These are phyloP conservation scores for Saccharomyces uvarum DNA, from an alignment of 1,139 yeast genomes.

Conservation along the genomic window DNA sequence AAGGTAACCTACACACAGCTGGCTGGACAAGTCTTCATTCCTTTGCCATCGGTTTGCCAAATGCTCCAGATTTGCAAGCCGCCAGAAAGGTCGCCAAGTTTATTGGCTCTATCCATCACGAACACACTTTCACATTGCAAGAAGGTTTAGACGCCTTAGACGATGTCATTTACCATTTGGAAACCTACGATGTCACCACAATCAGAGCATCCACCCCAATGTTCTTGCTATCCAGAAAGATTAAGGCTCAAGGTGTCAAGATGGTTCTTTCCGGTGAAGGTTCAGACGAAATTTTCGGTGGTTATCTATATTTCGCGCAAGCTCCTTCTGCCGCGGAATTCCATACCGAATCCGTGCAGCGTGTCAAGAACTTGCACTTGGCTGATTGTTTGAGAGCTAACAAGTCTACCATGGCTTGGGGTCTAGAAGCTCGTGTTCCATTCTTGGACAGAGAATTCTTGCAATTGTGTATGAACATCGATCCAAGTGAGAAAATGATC, in stretches of 20 bases:
- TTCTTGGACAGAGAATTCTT: slow-evolving; percentile 91
- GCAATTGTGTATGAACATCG: slow-evolving; percentile 87
- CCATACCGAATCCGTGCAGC: slow-evolving; percentile 88
- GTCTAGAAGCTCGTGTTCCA: slow-evolving; percentile 98
- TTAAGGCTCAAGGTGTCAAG: slow-evolving; percentile 98
- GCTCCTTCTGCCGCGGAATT: slow-evolving; percentile 89
- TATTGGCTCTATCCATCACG: slow-evolving; percentile 94
- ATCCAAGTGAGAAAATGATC: slow-evolving; percentile 86
- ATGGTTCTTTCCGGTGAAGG: slow-evolving; percentile 99
- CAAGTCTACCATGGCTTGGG: slow-evolving; percentile 99
- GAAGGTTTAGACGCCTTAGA: slow-evolving; percentile 93
- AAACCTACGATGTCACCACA: slow-evolving; percentile 95
- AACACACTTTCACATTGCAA: slow-evolving; percentile 90
- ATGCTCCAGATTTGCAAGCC: slow-evolving; percentile 94
- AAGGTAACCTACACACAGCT: slow-evolving; percentile 67
- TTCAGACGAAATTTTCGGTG: slow-evolving; percentile 96
- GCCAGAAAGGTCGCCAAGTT: slow-evolving; percentile 92
- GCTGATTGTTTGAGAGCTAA: slow-evolving; percentile 97
- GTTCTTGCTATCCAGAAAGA: slow-evolving; percentile 91
- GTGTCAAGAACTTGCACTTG: slow-evolving; percentile 93
- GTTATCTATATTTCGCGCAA: slow-evolving; percentile 90
- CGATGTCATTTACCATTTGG: slow-evolving; percentile 91
- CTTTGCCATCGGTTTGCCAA: slow-evolving; percentile 92
- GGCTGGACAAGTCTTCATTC: slow-evolving; percentile 89
- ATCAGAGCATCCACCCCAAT: slow-evolving; percentile 98